These are phyloP conservation scores for Pinus albicaulis DNA, from an alignment of 75 land plant genomes.

Conservation along the genomic window DNA sequence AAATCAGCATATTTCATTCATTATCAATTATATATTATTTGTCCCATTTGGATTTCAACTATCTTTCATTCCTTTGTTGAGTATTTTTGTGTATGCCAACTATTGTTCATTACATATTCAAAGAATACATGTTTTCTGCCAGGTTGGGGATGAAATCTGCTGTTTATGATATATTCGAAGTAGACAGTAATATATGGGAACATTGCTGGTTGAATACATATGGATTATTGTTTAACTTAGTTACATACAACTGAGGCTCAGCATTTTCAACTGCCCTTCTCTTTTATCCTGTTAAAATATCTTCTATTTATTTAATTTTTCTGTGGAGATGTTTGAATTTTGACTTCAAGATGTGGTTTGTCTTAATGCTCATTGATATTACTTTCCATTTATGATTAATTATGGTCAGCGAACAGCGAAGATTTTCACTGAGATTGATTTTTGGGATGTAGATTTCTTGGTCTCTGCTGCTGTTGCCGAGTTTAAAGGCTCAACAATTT, in stretches of 20 bases:
- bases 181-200: too few species aligned
- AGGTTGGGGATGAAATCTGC: too few species aligned
- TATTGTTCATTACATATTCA: too few species aligned
- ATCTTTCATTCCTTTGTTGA: too few species aligned
- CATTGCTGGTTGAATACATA: not conserved
- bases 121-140: too few species aligned
- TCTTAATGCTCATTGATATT: not conserved
- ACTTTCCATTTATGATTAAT: not conserved
- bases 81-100: too few species aligned
- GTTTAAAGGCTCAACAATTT: slow-evolving; percentile 87
- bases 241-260: not conserved
- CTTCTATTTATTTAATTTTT: not conserved
- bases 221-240: not conserved
- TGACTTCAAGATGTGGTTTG: not conserved
- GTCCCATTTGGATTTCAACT: too few species aligned
- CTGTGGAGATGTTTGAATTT: not conserved
- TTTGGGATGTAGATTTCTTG: slow-evolving; percentile 55
- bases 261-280: not conserved
- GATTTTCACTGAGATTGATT: not conserved
- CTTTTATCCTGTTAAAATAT: not conserved
- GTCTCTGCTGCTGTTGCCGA: slow-evolving; percentile 96
- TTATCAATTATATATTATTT: too few species aligned
- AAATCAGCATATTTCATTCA: too few species aligned
- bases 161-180: too few species aligned
- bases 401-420: too few species aligned